Evolutionary conservation across 1,284 basidiomycete species (phyloP), one percentile per base, ranked within the genome.

Genomic region (Apiotrichum akiyoshidainum): DNA sequence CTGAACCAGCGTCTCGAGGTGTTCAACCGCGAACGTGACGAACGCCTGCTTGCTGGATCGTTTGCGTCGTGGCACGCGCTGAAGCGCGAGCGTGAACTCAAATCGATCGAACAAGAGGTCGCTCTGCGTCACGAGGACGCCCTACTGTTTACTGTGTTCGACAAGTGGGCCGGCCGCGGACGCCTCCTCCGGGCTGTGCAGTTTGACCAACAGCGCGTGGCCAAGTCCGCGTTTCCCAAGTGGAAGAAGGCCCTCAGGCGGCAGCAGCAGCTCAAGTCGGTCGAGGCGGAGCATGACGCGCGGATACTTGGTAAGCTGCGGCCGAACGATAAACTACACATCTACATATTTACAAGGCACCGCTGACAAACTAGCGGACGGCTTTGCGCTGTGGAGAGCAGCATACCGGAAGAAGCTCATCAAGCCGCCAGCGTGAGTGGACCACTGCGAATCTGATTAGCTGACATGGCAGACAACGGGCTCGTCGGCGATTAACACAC

Each of bases 111-210:
- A 53, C 56, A 67, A 16, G 69, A 72, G 59, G 68, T 73, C 1
- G 57, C 62, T 1, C 59, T 67, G 12, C 64, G 72, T 22, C 68
- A 68, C 49, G 75, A 77, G 54, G 72, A 77, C 51, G 67, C 67
- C 9, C 49, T 77, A 4, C 53, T 75, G 33, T 77, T 74, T 51
- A 52, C 58, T 2, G 73, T 73, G 2, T 73, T 72, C 59, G 75
- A 77, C 59, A 65, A 50, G 34, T 75, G 73, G 75, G 69, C 67
- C 26, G 70, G 60, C 10, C 53, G 46, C 34, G 68, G 70, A 5
- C 60, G 59, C 37, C 68, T 72, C 31, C 54, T 72, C 13, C 46
- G 47, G 9, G 55, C 61, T 4, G 54, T 63, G 11, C 60, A 56
- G 49, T 60, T 59, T 46, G 56, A 62, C 50, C 52, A 58, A 10